phyloP scores from a whole-genome alignment of 257 asterid genomes.

The Phtheirospermum japonicum region DNA sequence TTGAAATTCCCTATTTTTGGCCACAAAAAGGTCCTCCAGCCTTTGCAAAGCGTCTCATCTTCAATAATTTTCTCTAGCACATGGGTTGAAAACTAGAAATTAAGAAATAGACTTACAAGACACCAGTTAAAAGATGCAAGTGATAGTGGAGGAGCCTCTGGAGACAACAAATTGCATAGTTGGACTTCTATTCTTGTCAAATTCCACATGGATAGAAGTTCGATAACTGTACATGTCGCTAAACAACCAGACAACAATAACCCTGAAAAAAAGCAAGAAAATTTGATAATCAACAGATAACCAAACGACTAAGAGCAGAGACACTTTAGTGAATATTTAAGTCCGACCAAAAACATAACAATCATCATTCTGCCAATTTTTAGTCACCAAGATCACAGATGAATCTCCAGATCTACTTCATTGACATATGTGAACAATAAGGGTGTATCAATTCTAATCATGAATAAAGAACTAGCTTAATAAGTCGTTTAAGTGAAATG shows the following conservation, averaged over 20 bases:
- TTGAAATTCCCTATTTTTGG: too few species aligned
- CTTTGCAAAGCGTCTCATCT: too few species aligned
- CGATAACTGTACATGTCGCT: slow-evolving; percentile 61
- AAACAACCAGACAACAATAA: slow-evolving; percentile 52
- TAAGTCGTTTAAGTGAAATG: not conserved
- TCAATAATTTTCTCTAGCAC: not conserved
- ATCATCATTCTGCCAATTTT: slow-evolving; percentile 10
- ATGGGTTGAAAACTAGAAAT: not conserved
- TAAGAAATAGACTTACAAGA: slow-evolving; percentile 60
- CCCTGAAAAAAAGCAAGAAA: slow-evolving; percentile 45
- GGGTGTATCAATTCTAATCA: not conserved
- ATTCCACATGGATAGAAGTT: slow-evolving; percentile 98
- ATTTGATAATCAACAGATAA: slow-evolving; percentile 6
- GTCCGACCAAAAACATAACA: slow-evolving; percentile 16
- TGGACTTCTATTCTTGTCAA: slow-evolving; percentile 94
- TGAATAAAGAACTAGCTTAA: not conserved
- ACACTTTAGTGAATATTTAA: not conserved
- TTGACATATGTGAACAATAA: slow-evolving; percentile 2
- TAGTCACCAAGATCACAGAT: not conserved
- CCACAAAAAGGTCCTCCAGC: too few species aligned
- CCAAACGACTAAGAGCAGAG: too few species aligned
- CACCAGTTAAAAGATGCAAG: slow-evolving; percentile 94
- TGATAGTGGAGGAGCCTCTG: slow-evolving; percentile 88
- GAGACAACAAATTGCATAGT: slow-evolving; percentile 89
- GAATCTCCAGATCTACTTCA: slow-evolving; percentile 14